phyloP scores from a whole-genome alignment of 495 filamentous ascomycete species.

The Aspergillus cristatus region DNA sequence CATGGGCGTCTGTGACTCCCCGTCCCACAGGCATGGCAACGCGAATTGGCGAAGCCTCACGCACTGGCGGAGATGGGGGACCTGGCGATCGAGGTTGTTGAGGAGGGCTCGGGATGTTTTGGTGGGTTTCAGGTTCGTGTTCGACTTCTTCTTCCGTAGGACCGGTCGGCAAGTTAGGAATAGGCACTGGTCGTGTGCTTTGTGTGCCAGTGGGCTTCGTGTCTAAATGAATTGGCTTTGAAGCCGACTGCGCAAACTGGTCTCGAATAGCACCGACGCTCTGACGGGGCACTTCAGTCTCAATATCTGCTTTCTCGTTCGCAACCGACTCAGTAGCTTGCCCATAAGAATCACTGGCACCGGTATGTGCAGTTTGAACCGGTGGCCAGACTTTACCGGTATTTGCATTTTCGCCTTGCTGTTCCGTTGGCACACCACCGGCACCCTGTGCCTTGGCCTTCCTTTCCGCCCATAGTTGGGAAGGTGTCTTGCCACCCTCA shows the following conservation, averaged over 20 bases:
- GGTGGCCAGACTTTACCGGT: slow-evolving; percentile 80
- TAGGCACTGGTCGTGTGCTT: slow-evolving; percentile 51
- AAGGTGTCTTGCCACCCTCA: slow-evolving; percentile 89
- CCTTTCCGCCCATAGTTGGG: slow-evolving; percentile 94
- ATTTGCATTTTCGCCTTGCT: slow-evolving; percentile 59
- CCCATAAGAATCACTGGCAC: slow-evolving; percentile 46
- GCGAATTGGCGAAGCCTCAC: slow-evolving; percentile 64
- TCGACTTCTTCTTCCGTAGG: slow-evolving; percentile 39
- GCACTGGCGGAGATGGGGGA: slow-evolving; percentile 44
- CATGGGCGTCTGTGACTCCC: slow-evolving; percentile 38
- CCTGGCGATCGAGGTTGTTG: slow-evolving; percentile 51
- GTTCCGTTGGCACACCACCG: slow-evolving; percentile 34
- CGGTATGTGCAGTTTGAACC: slow-evolving; percentile 62
- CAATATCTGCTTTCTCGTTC: slow-evolving; percentile 34
- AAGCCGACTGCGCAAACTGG: slow-evolving; percentile 60
- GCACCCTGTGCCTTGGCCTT: slow-evolving; percentile 71
- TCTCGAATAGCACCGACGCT: slow-evolving; percentile 65
- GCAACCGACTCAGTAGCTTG: slow-evolving; percentile 51
- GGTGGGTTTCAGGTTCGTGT: slow-evolving; percentile 40
- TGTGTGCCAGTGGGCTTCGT: slow-evolving; percentile 41
- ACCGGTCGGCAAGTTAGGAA: slow-evolving; percentile 61
- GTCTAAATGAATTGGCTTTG: slow-evolving; percentile 51
- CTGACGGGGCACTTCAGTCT: slow-evolving; percentile 41
- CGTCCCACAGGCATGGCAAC: slow-evolving; percentile 81
- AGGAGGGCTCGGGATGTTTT: slow-evolving; percentile 45